phyloP scores from a whole-genome alignment of 495 filamentous ascomycete species.

The Penicillium samsonianum region DNA sequence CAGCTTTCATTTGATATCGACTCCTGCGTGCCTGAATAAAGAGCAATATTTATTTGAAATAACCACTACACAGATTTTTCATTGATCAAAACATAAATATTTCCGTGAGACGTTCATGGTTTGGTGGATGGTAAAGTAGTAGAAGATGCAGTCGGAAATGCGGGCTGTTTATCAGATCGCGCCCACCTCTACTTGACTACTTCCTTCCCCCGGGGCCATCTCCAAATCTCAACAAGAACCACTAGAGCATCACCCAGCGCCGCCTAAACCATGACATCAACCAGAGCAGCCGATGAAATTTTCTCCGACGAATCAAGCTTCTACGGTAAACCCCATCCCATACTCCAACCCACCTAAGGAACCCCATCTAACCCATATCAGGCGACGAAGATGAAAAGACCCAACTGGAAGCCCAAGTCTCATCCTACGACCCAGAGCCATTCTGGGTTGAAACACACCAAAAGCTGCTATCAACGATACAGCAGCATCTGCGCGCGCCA shows the following conservation, averaged over 20 bases:
- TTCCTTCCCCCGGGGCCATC: neutral
- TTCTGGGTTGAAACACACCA: constrained; percentile 48
- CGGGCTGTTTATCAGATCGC: neutral
- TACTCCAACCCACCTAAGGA: neutral
- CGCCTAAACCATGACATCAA: constrained; percentile 8
- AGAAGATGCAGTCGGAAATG: neutral
- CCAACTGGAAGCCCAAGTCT: constrained; percentile 35
- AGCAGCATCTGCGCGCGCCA: constrained; percentile 16
- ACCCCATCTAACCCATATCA: constrained; percentile 37
- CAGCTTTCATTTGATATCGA: no score
- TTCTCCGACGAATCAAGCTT: constrained; percentile 73
- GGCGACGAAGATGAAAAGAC: constrained; percentile 53
- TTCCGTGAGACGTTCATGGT: neutral
- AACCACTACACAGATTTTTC: no score
- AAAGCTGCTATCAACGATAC: constrained; percentile 34
- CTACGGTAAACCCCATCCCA: constrained; percentile 52
- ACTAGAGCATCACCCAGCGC: neutral
- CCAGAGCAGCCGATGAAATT: constrained; percentile 18
- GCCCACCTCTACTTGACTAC: neutral
- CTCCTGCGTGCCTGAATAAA: no score
- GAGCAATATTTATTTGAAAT: no score
- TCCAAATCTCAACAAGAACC: neutral
- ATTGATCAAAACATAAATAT: no score
- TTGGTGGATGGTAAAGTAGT: neutral
- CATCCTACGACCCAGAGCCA: constrained; percentile 44